phyloP scores from a whole-genome alignment of 768 basidiomycete genomes.

The Leccinum uliginosum region DNA sequence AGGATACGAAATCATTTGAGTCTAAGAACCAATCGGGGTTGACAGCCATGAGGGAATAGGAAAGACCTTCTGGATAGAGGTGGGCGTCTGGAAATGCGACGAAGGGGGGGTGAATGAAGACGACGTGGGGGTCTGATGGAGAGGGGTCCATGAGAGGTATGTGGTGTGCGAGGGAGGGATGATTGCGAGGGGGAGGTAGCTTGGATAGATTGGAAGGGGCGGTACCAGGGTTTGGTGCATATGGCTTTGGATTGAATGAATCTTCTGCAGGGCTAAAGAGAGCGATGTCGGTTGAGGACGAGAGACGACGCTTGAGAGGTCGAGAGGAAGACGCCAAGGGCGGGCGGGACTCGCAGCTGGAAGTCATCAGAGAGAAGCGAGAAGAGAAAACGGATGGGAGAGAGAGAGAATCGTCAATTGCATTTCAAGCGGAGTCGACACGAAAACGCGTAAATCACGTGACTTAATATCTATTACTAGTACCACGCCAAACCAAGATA shows the following conservation, averaged over 20 bases:
- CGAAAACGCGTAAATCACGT: conserved; percentile 43
- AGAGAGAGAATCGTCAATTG: conserved; percentile 23
- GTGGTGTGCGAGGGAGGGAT: conserved; percentile 37
- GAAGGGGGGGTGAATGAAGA: conserved; percentile 78
- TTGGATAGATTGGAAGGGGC: conserved; percentile 19
- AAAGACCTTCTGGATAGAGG: conserved; percentile 60
- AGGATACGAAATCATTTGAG: conserved; percentile 56
- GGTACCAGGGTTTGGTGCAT: conserved; percentile 41
- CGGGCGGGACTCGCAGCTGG: conserved; percentile 1
- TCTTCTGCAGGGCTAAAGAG: conserved; percentile 63
- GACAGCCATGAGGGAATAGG: conserved; percentile 66
- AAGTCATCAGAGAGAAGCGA: conserved; percentile 1
- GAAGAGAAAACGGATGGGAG: conserved; percentile 14
- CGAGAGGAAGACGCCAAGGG: conserved; percentile 25
- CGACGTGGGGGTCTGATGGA: conserved; percentile 55
- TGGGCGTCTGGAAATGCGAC: conserved; percentile 59
- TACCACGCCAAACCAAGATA: conserved; percentile 52
- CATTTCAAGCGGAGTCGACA: conserved; percentile 44
- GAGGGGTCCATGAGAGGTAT: conserved; percentile 64
- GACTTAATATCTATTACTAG: conserved; percentile 20
- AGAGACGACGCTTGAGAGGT: conserved; percentile 46
- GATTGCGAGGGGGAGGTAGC: conserved; percentile 28
- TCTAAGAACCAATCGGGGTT: conserved; percentile 81
- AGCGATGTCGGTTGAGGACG: conserved; percentile 43
- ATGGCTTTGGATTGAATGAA: conserved; percentile 65